A percentile compares a stretch with the other conserved stretches of the same genome.
Evolutionary conservation across 2,329 filamentous ascomycete species (phyloP).

Genomic region (Colletotrichum ledebouriae): DNA sequence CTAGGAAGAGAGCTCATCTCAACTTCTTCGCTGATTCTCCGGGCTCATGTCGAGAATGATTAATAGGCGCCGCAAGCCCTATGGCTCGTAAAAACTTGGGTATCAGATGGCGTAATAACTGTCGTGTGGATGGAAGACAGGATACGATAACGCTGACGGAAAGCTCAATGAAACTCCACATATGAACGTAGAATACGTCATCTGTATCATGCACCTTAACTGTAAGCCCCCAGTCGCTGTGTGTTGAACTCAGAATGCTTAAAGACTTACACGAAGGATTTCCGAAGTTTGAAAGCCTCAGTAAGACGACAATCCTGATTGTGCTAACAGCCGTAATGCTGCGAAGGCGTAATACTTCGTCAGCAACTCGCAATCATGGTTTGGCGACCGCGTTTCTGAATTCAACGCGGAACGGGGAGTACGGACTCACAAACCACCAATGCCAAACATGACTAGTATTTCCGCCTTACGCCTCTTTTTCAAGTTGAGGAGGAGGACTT

Average conservation of each 20-base stretch:
- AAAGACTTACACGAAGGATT: no score
- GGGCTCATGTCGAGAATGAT: background rate
- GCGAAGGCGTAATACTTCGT: no score
- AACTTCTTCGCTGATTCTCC: constrained; percentile 19
- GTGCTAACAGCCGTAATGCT: no score
- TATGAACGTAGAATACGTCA: constrained; percentile 56
- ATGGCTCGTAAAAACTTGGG: constrained; percentile 10
- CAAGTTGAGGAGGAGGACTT: constrained; percentile 51
- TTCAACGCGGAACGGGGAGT: no score
- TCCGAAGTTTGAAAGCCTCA: no score
- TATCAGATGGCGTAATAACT: constrained; percentile 26
- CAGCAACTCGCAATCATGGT: background rate
- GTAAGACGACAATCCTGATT: no score
- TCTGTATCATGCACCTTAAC: constrained; percentile 45
- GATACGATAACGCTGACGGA: constrained; percentile 59
- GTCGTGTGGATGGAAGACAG: constrained; percentile 51
- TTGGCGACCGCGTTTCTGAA: background rate
- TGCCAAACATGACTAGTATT: constrained; percentile 55
- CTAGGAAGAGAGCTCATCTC: background rate
- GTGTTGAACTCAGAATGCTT: constrained; percentile 3
- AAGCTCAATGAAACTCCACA: constrained; percentile 61
- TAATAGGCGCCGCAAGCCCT: background rate
- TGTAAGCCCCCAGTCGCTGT: constrained; percentile 46
- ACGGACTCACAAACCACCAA: constrained; percentile 46
- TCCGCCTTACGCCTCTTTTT: constrained; percentile 53